These are phyloP conservation scores for Solanum clarkiae DNA, from an alignment of 257 asterid genomes.

Conservation along the genomic window DNA sequence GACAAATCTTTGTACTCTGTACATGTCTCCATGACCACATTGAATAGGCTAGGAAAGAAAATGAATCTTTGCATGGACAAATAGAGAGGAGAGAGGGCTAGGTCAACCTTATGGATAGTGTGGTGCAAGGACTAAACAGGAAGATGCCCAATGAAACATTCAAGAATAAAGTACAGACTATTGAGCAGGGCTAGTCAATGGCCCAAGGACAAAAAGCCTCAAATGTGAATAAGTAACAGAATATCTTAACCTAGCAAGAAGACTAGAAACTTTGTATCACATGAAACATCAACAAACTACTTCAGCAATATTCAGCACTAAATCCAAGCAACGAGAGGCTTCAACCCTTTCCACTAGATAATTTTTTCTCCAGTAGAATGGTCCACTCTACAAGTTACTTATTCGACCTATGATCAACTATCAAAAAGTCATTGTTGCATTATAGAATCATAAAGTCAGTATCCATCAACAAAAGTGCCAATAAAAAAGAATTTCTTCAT, in stretches of 20 bases:
- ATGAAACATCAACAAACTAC: background rate
- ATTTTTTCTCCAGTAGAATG: background rate
- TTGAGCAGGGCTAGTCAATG: background rate
- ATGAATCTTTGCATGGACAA: background rate
- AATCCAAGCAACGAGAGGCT: background rate
- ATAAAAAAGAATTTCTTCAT: background rate
- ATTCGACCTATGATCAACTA: background rate
- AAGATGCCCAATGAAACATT: background rate
- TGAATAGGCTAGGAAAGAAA: background rate
- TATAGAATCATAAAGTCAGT: background rate
- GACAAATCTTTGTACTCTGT: background rate
- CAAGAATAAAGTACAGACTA: background rate
- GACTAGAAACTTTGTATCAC: background rate
- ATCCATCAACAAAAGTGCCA: background rate
- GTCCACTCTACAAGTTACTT: background rate
- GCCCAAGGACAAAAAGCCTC: background rate
- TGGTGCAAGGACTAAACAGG: background rate
- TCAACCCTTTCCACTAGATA: background rate
- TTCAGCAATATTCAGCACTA: background rate
- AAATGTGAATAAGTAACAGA: background rate
- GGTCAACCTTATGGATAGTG: background rate
- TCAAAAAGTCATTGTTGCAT: background rate
- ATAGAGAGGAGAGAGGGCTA: background rate
- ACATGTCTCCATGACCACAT: background rate
- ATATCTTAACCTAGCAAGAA: background rate